Conservation (phyloP, 139 green algal species). For the Chara braunii region DNA sequence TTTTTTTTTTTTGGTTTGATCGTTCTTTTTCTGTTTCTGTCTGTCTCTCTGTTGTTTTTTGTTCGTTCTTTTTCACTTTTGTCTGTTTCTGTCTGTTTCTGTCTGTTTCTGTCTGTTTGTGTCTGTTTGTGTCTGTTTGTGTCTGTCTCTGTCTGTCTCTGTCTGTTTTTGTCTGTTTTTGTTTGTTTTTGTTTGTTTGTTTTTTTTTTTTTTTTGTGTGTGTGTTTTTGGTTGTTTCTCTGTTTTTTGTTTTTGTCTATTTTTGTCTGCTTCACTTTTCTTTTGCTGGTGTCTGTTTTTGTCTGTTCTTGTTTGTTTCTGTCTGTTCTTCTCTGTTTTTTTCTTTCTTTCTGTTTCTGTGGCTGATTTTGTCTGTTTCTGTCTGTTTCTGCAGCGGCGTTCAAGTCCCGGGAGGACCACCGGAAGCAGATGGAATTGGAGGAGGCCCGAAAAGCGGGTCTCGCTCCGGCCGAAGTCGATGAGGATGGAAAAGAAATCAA, state of each 20-base stretch:
- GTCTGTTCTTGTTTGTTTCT: neutral
- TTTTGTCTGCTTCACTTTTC: neutral
- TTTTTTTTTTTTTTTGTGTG: too few relatives aligned
- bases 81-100: too few relatives aligned
- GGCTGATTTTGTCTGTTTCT: slow-evolving; percentile 4
- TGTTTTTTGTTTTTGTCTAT: neutral
- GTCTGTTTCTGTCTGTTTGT: too few relatives aligned
- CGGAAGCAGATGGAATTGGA: slow-evolving; percentile 73
- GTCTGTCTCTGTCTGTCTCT: too few relatives aligned
- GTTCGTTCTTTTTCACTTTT: too few relatives aligned
- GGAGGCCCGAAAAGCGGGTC: slow-evolving; percentile 89
- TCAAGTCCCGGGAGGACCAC: slow-evolving; percentile 49
- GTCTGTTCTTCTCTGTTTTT: neutral
- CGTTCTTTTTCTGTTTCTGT: too few relatives aligned
- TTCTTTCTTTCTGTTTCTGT: neutral
- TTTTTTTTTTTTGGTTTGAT: too few relatives aligned
- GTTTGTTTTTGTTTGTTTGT: too few relatives aligned
- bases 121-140: too few relatives aligned
- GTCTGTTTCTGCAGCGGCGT: neutral
- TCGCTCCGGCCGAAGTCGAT: slow-evolving; percentile 84
- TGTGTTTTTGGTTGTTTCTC: too few relatives aligned
- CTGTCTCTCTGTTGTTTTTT: too few relatives aligned
- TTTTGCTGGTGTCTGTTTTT: neutral
- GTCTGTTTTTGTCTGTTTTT: too few relatives aligned
- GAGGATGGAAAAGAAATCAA: slow-evolving; percentile 99